Evolutionary conservation across 139 green algal species (phyloP).

Genomic region (Choricystis sp.): DNA sequence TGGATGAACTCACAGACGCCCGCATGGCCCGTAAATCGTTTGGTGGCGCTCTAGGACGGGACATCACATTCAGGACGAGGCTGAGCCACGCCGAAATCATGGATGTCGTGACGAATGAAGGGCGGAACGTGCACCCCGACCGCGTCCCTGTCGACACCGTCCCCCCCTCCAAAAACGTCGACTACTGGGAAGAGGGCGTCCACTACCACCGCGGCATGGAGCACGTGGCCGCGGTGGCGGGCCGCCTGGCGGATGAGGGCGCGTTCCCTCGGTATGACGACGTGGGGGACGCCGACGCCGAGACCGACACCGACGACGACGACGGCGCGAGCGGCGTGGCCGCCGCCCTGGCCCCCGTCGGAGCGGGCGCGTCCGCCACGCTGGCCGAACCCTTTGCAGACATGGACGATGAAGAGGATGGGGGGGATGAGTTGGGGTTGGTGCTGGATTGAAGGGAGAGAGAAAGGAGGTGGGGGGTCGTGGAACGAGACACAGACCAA

Average conservation of each 20-base stretch:
- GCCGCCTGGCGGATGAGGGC: neutral
- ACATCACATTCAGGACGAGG: neutral
- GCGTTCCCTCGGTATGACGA: neutral
- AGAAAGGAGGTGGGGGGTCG: too few species aligned
- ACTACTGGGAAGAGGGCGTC: neutral
- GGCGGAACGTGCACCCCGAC: neutral
- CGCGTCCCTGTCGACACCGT: neutral
- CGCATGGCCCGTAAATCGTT: neutral
- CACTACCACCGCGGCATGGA: neutral
- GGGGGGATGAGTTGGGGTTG: too few species aligned
- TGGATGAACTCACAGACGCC: neutral
- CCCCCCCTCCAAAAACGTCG: neutral
- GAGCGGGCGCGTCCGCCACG: neutral
- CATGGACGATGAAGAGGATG: too few species aligned
- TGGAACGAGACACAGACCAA: too few species aligned
- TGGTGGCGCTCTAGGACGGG: too few species aligned
- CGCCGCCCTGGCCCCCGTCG: too few species aligned
- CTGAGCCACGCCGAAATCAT: neutral
- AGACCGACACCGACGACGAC: neutral
- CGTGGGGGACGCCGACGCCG: neutral
- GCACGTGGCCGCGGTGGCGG: neutral
- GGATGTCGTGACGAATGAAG: neutral
- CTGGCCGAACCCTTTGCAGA: neutral
- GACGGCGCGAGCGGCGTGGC: neutral
- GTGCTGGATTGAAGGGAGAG: too few species aligned